A percentile compares a stretch with the other conserved stretches of the same genome.
These are phyloP conservation scores for Bocquillonia castaneifolia DNA, from an alignment of 441 rosid species.

Conservation along the genomic window DNA sequence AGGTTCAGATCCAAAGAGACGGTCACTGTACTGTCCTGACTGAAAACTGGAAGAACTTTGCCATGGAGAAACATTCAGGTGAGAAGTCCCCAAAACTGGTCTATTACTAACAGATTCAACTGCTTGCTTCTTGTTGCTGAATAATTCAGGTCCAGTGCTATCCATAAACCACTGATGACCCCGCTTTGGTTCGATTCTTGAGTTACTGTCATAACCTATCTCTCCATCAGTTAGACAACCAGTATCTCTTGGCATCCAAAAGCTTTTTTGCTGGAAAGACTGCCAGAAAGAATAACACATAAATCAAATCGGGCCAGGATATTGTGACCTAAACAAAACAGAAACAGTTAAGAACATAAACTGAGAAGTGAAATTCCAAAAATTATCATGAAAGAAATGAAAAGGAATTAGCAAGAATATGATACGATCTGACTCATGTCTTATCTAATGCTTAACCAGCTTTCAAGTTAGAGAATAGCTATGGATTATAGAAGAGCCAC, in stretches of 20 bases:
- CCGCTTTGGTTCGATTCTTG: constrained; percentile 47
- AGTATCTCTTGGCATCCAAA: constrained; percentile 45
- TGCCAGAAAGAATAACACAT: constrained; percentile 21
- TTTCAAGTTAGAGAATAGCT: neutral
- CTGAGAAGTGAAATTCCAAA: constrained; percentile 8
- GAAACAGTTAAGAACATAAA: constrained; percentile 6
- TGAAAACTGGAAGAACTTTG: constrained; percentile 37
- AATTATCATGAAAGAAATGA: neutral
- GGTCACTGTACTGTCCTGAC: constrained; percentile 40
- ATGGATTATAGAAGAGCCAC: neutral
- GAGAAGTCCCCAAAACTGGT: constrained; percentile 34
- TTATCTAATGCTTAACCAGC: neutral
- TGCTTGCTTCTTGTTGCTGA: constrained; percentile 55
- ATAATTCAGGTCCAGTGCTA: constrained; percentile 38
- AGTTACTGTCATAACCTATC: constrained; percentile 41
- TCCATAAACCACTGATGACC: constrained; percentile 57
- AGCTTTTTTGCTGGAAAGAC: constrained; percentile 45
- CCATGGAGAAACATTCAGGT: constrained; percentile 40
- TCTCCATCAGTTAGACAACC: constrained; percentile 43
- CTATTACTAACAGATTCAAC: constrained; percentile 33
- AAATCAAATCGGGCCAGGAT: neutral
- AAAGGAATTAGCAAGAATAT: neutral
- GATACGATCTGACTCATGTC: neutral
- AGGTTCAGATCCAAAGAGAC: constrained; percentile 41
- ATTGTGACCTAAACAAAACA: constrained; percentile 13